These are phyloP conservation scores for Mycena vitilis DNA, from an alignment of 768 basidiomycete genomes.

Conservation along the genomic window DNA sequence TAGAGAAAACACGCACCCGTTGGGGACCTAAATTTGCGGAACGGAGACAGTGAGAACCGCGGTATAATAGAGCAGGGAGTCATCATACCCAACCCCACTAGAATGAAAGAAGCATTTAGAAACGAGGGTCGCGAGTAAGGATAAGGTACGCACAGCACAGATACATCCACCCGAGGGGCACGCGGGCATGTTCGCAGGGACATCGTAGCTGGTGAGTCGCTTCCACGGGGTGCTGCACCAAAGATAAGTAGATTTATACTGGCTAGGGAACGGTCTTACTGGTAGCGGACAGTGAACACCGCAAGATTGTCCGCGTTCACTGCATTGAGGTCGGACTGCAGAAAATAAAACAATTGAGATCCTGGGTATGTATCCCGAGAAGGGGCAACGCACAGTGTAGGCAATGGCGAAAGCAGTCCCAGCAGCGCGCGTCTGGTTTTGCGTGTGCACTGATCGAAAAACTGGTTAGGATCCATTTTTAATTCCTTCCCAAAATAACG, in stretches of 20 bases:
- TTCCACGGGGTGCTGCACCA: slow-evolving; percentile 62
- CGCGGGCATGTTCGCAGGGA: slow-evolving; percentile 60
- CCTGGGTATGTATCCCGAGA: neutral
- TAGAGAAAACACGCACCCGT: slow-evolving; percentile 47
- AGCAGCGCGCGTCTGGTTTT: slow-evolving; percentile 62
- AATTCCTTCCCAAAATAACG: slow-evolving; percentile 33
- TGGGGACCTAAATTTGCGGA: slow-evolving; percentile 46
- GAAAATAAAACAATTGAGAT: neutral
- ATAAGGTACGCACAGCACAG: slow-evolving; percentile 56
- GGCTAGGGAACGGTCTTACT: slow-evolving; percentile 45
- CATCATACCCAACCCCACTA: slow-evolving; percentile 65
- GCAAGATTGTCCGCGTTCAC: slow-evolving; percentile 62
- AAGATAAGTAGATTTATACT: neutral
- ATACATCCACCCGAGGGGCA: slow-evolving; percentile 64
- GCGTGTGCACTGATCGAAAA: slow-evolving; percentile 57
- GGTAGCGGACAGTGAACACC: slow-evolving; percentile 63
- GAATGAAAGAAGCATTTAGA: slow-evolving; percentile 2
- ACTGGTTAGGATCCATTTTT: neutral
- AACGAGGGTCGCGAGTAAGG: neutral
- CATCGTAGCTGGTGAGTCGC: slow-evolving; percentile 57
- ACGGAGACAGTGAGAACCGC: neutral
- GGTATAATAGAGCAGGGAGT: neutral
- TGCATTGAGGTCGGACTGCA: slow-evolving; percentile 57
- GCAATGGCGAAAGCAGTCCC: slow-evolving; percentile 69
- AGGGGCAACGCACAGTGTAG: slow-evolving; percentile 50